A percentile compares a stretch with the other conserved stretches of the same genome.
These are phyloP conservation scores for Moniliella sp. DNA, from an alignment of 1,284 basidiomycete species.

Conservation along the genomic window DNA sequence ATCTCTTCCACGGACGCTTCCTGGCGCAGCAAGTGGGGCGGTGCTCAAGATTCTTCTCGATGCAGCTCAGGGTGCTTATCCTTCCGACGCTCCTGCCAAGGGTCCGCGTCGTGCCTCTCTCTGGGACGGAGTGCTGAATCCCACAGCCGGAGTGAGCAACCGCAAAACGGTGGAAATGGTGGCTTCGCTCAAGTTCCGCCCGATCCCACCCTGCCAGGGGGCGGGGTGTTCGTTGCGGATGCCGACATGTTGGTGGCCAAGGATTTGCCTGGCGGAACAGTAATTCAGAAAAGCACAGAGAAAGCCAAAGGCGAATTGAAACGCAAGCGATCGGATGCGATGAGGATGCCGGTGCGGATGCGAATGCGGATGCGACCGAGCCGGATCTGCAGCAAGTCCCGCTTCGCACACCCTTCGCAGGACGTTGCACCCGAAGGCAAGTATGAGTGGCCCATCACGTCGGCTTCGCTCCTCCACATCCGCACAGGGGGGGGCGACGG, in stretches of 20 bases:
- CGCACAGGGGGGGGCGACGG: neutral
- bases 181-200: constrained; percentile 44
- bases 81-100: constrained; percentile 9
- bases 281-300: constrained; percentile 40
- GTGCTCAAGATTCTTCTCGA: constrained; percentile 77
- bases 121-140: constrained; percentile 32
- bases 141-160: constrained; percentile 36
- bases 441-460: too few relatives aligned
- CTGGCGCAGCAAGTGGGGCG: constrained; percentile 60
- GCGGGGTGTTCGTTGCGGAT: constrained; percentile 57
- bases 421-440: too few relatives aligned
- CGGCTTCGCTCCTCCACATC: neutral
- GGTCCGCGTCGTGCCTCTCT: too few relatives aligned
- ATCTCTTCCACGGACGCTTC: constrained; percentile 14
- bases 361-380: too few relatives aligned
- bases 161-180: constrained; percentile 33
- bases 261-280: constrained; percentile 46
- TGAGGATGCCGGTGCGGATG: too few relatives aligned
- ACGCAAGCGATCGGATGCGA: too few relatives aligned
- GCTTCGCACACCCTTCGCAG: too few relatives aligned
- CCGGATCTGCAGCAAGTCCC: too few relatives aligned
- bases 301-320: neutral
- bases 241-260: constrained; percentile 38
- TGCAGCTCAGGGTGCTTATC: constrained; percentile 28
- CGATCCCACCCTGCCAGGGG: constrained; percentile 45